Conservation (phyloP, 108 stramenopile species). For the Cyclostephanos tholiformis region DNA sequence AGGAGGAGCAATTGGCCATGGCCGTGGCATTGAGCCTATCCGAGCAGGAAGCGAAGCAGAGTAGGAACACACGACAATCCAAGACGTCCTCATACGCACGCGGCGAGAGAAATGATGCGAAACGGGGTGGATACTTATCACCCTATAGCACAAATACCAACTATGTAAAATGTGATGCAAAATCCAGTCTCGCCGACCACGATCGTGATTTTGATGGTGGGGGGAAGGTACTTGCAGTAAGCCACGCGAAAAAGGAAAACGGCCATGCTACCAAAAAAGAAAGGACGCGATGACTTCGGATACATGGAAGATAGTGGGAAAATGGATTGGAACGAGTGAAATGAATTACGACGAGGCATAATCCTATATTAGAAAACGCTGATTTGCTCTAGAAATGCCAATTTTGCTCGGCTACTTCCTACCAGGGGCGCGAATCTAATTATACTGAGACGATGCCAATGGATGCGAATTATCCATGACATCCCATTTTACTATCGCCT, state of each 20-base stretch:
- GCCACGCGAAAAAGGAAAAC: background rate
- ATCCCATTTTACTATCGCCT: too few relatives aligned
- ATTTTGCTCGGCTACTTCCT: too few relatives aligned
- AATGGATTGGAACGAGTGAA: background rate
- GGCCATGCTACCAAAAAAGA: background rate
- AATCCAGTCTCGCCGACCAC: background rate
- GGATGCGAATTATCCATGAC: too few relatives aligned
- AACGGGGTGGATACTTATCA: background rate
- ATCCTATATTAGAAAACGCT: too few relatives aligned
- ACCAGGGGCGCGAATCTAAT: too few relatives aligned
- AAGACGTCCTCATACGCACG: background rate
- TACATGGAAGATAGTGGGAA: background rate
- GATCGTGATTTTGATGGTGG: slow-evolving; percentile 11
- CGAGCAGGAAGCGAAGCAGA: slow-evolving; percentile 31
- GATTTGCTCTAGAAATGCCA: too few relatives aligned
- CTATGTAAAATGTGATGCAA: background rate
- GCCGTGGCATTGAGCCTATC: slow-evolving; percentile 57
- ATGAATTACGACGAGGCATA: too few relatives aligned
- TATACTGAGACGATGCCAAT: too few relatives aligned
- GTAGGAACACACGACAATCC: background rate
- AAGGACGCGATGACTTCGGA: background rate
- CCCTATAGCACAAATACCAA: background rate
- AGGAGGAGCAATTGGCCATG: slow-evolving; percentile 56
- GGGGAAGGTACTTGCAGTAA: background rate
- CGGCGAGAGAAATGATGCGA: background rate